Evolutionary conservation across 1,284 basidiomycete species (phyloP).

Genomic region (Cutaneotrichosporon sp.): DNA sequence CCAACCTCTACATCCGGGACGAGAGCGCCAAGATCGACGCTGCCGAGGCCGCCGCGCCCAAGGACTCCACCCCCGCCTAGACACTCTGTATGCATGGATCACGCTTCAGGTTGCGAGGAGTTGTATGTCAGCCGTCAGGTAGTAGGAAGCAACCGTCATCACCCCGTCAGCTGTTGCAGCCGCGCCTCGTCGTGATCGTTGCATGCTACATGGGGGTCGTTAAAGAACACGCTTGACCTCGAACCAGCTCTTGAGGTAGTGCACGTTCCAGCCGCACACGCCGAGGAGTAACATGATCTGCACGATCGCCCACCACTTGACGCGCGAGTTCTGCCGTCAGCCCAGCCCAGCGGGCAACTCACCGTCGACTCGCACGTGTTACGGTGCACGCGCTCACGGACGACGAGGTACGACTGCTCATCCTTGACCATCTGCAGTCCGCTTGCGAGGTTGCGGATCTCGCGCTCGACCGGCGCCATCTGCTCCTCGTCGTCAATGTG

Average conservation of each 20-base stretch:
- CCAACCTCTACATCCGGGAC: not conserved
- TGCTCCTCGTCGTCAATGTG: conserved; percentile 57
- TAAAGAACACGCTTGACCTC: conserved; percentile 92
- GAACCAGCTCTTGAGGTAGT: conserved; percentile 91
- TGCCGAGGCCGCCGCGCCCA: not conserved
- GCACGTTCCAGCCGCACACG: conserved; percentile 95
- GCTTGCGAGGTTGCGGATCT: conserved; percentile 85
- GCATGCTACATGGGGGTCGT: conserved; percentile 10
- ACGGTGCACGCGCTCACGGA: conserved; percentile 88
- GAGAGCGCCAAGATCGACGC: conserved; percentile 1
- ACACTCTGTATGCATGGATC: conserved; percentile 10
- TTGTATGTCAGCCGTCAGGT: not conserved
- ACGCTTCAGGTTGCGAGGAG: conserved; percentile 1
- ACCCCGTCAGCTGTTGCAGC: too few species aligned
- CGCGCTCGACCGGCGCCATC: conserved; percentile 91
- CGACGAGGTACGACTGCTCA: conserved; percentile 97
- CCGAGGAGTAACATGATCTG: conserved; percentile 84
- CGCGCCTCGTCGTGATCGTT: conserved; percentile 6
- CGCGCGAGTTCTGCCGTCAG: conserved; percentile 70
- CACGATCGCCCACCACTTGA: conserved; percentile 98
- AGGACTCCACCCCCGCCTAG: conserved; percentile 5
- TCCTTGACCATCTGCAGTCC: conserved; percentile 91
- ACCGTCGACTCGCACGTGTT: conserved; percentile 60
- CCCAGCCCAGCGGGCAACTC: conserved; percentile 31
- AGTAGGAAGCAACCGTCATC: too few species aligned